These are phyloP conservation scores for Mortierella sp. DNA, from an alignment of 371 early-diverging fungal species.

Conservation along the genomic window DNA sequence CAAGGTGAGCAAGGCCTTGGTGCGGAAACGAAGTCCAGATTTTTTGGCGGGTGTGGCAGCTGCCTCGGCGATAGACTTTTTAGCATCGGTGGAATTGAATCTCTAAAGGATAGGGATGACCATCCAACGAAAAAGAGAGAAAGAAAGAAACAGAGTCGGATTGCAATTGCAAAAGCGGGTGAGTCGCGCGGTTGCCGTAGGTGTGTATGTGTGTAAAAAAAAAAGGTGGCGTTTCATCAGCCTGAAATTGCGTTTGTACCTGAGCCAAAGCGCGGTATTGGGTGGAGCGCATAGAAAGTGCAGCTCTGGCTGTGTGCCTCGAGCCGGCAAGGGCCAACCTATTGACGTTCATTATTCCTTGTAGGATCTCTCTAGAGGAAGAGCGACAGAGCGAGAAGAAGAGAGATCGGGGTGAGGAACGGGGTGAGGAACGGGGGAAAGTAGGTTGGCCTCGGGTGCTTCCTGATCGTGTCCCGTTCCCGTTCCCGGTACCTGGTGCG, in stretches of 20 bases:
- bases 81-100: constrained; percentile 45
- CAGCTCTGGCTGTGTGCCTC: constrained; percentile 37
- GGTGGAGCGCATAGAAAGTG: constrained; percentile 30
- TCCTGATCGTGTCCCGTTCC: constrained; percentile 1
- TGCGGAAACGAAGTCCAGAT: constrained; percentile 51
- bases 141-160: background rate
- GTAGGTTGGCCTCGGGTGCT: background rate
- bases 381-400: background rate
- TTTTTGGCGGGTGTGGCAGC: constrained; percentile 22
- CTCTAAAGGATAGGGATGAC: constrained; percentile 14
- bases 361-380: constrained; percentile 5
- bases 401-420: background rate
- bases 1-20: constrained; percentile 48
- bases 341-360: constrained; percentile 41
- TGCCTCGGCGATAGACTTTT: constrained; percentile 32
- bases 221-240: no score
- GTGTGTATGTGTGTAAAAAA: no score
- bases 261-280: constrained; percentile 52
- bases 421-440: background rate
- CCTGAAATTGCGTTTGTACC: constrained; percentile 13
- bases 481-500: constrained; percentile 6
- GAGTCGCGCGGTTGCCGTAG: no score
- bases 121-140: background rate
- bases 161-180: no score
- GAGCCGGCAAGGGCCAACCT: constrained; percentile 46